Base-by-base conservation (phyloP, 495 filamentous ascomycete genomes). In the Trichoderma reesei region DNA sequence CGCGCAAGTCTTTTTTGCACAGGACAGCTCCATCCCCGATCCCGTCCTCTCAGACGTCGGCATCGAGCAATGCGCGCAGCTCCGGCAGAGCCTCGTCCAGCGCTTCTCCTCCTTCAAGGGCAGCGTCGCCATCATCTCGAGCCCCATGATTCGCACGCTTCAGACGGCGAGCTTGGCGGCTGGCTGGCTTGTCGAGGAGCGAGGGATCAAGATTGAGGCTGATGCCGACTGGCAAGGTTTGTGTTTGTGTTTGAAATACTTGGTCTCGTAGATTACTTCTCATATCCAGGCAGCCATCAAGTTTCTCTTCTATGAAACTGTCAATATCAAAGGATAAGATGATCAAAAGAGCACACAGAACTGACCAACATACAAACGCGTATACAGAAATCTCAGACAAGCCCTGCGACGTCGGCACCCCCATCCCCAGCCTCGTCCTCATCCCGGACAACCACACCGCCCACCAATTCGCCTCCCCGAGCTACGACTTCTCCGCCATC, bases 91-190 rank as follows among this genome's bases (percentile, higher is more conserved):
- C 46, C 73, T 88, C 20, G 66, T 76, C 59, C 69, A 81, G 34
- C 70, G 77, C 16, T 70, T 78, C 41, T 74, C 79, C 14, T 68
- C 79, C 13, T 79, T 78, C n/a, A 69, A 76, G 26, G 67, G 84
- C 54, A 74, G 83, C 20, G 80, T 80, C 20, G 76, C 84, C 10
- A 81, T 87, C 48, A 67, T 88, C 31, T 76, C 81, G 63, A 85
- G 82, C 62, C 81, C 85, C 13, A 82, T 86, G 80, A 70, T 77
- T 14, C 74, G 85, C 14, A 85, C 83, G 3, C 70, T 87, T 6
- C 78, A 88, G 69, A 88, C 85, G 1, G 78, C 82, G 0, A 69
- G 76, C 36, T 69, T 78, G 13, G 74, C 76, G 0, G 73, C 86
- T 26, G 77, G 75, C 18, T 81, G 78, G 73, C 71, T 86, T 44